Conservation (phyloP, 108 stramenopile species). For the Nannochloropsis oceanica region DNA sequence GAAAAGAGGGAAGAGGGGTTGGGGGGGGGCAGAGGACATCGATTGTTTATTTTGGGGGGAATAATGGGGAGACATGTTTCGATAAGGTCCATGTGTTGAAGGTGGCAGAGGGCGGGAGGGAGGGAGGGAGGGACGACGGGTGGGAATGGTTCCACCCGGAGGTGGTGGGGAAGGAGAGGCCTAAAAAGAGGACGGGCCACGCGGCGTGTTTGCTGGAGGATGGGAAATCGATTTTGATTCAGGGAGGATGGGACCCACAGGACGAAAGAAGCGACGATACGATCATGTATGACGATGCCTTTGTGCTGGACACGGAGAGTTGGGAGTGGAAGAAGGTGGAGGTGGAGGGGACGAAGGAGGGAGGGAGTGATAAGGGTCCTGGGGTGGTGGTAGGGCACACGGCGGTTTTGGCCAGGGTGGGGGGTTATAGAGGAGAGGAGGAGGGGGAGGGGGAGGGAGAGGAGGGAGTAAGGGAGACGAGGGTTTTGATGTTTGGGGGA, state of each 20-base stretch:
- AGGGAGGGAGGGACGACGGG: background rate
- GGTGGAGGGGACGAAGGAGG: background rate
- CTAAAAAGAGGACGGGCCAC: slow-evolving; percentile 25
- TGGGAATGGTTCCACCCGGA: slow-evolving; percentile 23
- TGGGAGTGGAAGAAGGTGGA: slow-evolving; percentile 26
- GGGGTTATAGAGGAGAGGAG: background rate
- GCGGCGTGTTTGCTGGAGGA: slow-evolving; percentile 24
- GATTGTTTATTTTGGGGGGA: background rate
- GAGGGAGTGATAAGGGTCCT: background rate
- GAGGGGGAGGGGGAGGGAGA: background rate
- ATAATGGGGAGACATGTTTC: background rate
- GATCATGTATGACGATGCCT: slow-evolving; percentile 19
- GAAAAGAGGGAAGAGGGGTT: background rate
- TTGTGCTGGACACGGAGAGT: slow-evolving; percentile 15
- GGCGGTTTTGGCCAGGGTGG: background rate
- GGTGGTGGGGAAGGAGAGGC: slow-evolving; percentile 10
- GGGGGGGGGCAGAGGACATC: background rate
- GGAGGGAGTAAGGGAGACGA: background rate
- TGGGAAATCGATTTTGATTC: slow-evolving; percentile 5
- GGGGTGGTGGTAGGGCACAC: slow-evolving; percentile 6
- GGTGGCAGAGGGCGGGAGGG: background rate
- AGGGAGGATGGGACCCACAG: slow-evolving; percentile 35
- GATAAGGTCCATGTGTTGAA: background rate
- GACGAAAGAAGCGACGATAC: slow-evolving; percentile 9
- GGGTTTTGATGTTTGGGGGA: slow-evolving; percentile 6